Evolutionary conservation across 1,284 basidiomycete genomes (phyloP).

Genomic region (Trametes pubescens): DNA sequence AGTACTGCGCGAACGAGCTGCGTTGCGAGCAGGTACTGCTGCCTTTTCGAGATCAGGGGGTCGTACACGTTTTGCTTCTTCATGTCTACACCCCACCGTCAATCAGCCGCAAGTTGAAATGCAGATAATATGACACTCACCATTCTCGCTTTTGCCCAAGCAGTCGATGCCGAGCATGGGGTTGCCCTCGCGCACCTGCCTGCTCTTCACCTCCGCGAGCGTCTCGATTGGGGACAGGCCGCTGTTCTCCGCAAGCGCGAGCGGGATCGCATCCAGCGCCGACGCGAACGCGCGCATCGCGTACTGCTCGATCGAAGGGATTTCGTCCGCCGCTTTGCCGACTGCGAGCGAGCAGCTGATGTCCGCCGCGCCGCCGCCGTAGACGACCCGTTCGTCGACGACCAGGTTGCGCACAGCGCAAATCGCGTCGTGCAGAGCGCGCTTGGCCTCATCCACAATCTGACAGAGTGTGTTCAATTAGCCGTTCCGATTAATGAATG

Average conservation of each 20-base stretch:
- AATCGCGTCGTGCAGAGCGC: slow-evolving; percentile 96
- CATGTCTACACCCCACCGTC: slow-evolving; percentile 75
- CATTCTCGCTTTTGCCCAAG: slow-evolving; percentile 84
- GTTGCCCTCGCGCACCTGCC: slow-evolving; percentile 91
- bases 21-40: slow-evolving; percentile 97
- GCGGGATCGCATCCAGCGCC: slow-evolving; percentile 91
- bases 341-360: slow-evolving; percentile 96
- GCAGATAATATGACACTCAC: slow-evolving; percentile 52
- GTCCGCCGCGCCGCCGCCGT: slow-evolving; percentile 97
- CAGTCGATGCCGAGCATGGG: slow-evolving; percentile 95
- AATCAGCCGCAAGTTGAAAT: not conserved
- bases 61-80: slow-evolving; percentile 97
- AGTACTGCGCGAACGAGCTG: slow-evolving; percentile 83
- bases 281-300: slow-evolving; percentile 98
- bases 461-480: slow-evolving; percentile 41
- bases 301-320: slow-evolving; percentile 98
- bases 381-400: slow-evolving; percentile 96
- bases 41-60: slow-evolving; percentile 96
- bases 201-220: slow-evolving; percentile 91
- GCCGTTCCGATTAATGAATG: slow-evolving; percentile 3
- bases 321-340: slow-evolving; percentile 94
- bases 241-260: slow-evolving; percentile 97
- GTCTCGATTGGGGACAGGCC: slow-evolving; percentile 97
- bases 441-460: slow-evolving; percentile 99
- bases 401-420: slow-evolving; percentile 97